phyloP scores from a whole-genome alignment of 2,329 filamentous ascomycete genomes.

The Hypoxylon sp. region DNA sequence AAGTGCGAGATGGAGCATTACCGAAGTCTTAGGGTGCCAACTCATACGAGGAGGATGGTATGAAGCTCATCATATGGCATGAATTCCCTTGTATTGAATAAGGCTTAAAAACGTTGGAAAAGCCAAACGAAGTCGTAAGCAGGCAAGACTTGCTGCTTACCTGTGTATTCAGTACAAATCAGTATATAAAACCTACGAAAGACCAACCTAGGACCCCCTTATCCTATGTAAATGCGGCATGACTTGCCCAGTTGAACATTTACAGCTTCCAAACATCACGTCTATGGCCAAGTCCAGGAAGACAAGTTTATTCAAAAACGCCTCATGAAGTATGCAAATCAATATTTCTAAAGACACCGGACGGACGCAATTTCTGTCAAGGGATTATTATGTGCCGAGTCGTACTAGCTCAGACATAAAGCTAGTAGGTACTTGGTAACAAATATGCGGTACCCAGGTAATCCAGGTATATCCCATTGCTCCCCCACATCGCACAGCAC shows the following conservation, averaged over 20 bases:
- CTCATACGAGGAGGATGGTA: neutral
- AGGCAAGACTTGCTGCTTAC: constrained; percentile 12
- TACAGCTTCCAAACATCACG: too few relatives aligned
- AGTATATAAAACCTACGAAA: constrained; percentile 26
- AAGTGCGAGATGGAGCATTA: neutral
- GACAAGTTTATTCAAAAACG: too few relatives aligned
- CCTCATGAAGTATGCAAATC: too few relatives aligned
- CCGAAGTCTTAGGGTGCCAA: neutral
- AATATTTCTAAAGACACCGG: too few relatives aligned
- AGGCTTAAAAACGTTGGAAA: constrained; percentile 7
- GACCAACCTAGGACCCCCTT: too few relatives aligned
- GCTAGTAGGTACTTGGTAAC: too few relatives aligned
- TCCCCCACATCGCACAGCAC: neutral
- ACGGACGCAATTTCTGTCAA: neutral
- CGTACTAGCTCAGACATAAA: neutral
- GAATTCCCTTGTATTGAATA: constrained; percentile 23
- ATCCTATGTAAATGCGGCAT: too few relatives aligned
- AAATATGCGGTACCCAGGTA: neutral
- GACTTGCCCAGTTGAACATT: too few relatives aligned
- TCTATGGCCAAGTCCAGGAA: too few relatives aligned
- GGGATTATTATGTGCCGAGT: neutral
- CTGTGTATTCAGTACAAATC: constrained; percentile 38
- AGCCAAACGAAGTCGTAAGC: constrained; percentile 19
- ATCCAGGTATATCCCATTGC: neutral
- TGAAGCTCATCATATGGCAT: constrained; percentile 11